These are phyloP conservation scores for Fraxinus xanthoxyloides DNA, from an alignment of 305 asterid species.

Conservation along the genomic window DNA sequence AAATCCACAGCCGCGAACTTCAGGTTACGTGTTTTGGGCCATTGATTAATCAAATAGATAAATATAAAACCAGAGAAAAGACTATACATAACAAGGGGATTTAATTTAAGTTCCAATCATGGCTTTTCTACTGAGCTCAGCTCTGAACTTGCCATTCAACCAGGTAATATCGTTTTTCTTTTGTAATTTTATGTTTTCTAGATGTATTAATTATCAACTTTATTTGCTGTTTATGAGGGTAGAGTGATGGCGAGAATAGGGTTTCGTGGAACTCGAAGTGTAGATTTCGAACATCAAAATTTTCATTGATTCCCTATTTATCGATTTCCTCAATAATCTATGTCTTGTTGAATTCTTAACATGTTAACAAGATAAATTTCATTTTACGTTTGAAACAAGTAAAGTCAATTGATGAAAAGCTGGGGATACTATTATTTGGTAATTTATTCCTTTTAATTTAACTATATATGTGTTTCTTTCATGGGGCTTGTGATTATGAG, in stretches of 20 bases:
- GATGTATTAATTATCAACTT: not conserved
- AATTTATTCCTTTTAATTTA: not conserved
- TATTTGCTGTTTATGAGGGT: not conserved
- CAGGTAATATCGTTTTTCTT: slow-evolving; percentile 25
- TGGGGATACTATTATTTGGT: not conserved
- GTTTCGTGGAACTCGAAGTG: not conserved
- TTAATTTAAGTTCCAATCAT: slow-evolving; percentile 30
- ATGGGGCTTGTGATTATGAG: not conserved
- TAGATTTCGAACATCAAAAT: not conserved
- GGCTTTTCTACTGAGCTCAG: slow-evolving; percentile 60
- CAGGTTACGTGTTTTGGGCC: slow-evolving; percentile 14
- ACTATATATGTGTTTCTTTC: not conserved
- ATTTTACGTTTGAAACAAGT: not conserved
- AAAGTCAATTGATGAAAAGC: not conserved
- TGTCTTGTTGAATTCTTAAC: not conserved
- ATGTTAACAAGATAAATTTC: not conserved
- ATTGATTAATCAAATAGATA: not conserved
- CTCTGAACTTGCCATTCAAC: slow-evolving; percentile 31
- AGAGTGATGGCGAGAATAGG: not conserved
- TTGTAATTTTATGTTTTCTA: slow-evolving; percentile 2
- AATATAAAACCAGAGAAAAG: not conserved
- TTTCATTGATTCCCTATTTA: not conserved
- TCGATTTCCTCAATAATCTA: not conserved
- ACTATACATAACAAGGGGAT: not conserved
- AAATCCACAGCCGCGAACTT: slow-evolving; percentile 29